phyloP scores from a whole-genome alignment of 306 rosid genomes.

The Myrica gale region DNA sequence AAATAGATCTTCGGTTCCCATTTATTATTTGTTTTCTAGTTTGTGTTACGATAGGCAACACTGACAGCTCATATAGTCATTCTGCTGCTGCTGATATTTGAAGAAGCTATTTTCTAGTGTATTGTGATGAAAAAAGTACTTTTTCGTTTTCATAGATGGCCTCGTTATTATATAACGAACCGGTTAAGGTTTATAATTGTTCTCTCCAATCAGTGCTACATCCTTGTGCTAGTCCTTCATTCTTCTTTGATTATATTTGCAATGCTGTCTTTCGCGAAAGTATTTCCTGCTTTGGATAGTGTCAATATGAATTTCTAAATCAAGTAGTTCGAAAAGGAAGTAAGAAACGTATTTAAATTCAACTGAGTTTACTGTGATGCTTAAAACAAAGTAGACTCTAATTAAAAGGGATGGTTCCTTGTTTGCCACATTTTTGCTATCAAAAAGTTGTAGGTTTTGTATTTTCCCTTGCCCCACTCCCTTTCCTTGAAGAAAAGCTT shows the following conservation, averaged over 20 bases:
- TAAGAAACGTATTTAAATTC: not conserved
- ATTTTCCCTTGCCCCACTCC: no score
- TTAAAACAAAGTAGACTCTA: not conserved
- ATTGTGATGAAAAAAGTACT: not conserved
- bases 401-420: not conserved
- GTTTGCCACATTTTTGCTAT: not conserved
- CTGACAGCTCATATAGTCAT: not conserved
- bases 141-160: no score
- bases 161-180: not conserved
- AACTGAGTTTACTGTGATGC: not conserved
- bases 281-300: not conserved
- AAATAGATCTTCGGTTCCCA: not conserved
- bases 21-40: slow-evolving; percentile 9
- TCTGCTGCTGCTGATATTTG: not conserved
- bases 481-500: not conserved
- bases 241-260: not conserved
- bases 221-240: not conserved
- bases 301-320: not conserved
- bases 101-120: not conserved
- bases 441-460: not conserved
- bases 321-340: not conserved
- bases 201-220: not conserved
- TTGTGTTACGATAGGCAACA: not conserved
- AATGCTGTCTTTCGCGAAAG: not conserved
- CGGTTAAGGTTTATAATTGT: not conserved